These are phyloP conservation scores for Bruguiera parviflora DNA, from an alignment of 345 rosid species.

Conservation along the genomic window DNA sequence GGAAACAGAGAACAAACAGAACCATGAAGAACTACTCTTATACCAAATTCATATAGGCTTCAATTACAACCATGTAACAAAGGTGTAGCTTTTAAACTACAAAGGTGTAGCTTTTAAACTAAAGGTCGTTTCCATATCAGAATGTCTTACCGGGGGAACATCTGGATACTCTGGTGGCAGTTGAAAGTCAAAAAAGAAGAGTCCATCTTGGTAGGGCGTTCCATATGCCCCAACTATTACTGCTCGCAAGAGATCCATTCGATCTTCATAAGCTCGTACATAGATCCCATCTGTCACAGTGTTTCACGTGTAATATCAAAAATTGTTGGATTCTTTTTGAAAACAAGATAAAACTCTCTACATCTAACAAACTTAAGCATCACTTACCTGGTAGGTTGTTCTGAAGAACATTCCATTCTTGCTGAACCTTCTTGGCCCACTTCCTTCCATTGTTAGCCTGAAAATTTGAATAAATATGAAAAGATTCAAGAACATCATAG, in stretches of 20 bases:
- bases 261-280: constrained; percentile 85
- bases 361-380: constrained; percentile 4
- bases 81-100: background rate
- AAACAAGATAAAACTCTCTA: constrained; percentile 4
- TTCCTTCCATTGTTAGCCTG: constrained; percentile 74
- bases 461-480: constrained; percentile 15
- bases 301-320: constrained; percentile 11
- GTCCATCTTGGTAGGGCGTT: constrained; percentile 98
- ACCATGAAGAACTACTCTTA: constrained; percentile 1
- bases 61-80: background rate
- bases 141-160: constrained; percentile 74
- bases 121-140: constrained; percentile 1
- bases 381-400: constrained; percentile 90
- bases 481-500: background rate
- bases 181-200: constrained; percentile 93
- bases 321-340: background rate
- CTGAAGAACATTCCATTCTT: constrained; percentile 95
- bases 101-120: constrained; percentile 1
- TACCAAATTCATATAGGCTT: background rate
- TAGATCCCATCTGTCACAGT: constrained; percentile 69
- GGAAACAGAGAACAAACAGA: constrained; percentile 3
- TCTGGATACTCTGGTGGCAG: constrained; percentile 83
- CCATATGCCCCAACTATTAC: constrained; percentile 93
- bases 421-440: constrained; percentile 96
- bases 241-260: constrained; percentile 93